These are phyloP conservation scores for Anethum foeniculum DNA, from an alignment of 140 eudicot genomes.

Conservation along the genomic window DNA sequence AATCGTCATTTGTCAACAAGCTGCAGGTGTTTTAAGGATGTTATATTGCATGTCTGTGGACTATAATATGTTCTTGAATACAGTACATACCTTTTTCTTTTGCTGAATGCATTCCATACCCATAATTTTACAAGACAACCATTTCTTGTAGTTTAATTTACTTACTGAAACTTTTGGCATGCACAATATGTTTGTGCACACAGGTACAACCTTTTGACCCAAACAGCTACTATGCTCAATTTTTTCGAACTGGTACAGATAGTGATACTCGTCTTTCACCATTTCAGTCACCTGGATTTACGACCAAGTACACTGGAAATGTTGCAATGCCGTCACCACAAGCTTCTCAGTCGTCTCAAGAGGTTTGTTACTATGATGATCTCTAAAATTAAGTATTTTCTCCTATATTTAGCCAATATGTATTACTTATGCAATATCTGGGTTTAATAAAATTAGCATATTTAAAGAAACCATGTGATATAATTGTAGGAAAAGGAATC, in stretches of 20 bases:
- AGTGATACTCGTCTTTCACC: constrained; percentile 73
- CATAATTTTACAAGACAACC: neutral
- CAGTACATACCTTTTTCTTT: neutral
- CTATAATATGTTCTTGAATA: neutral
- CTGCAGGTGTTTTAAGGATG: neutral
- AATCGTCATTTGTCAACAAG: neutral
- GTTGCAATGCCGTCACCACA: constrained; percentile 48
- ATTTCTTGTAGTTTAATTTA: neutral
- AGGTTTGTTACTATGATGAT: constrained; percentile 41
- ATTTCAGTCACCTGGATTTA: constrained; percentile 45
- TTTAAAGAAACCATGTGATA: neutral
- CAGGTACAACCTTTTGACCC: constrained; percentile 86
- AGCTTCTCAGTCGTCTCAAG: constrained; percentile 66
- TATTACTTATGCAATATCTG: neutral
- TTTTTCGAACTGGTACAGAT: constrained; percentile 54
- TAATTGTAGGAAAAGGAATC: neutral
- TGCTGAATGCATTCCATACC: neutral
- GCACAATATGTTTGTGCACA: constrained; percentile 10
- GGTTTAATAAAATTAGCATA: neutral
- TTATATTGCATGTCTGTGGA: neutral
- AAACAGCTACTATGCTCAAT: constrained; percentile 68
- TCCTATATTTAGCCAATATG: neutral
- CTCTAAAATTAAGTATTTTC: neutral
- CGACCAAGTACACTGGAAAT: constrained; percentile 61
- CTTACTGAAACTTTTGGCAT: neutral